Base-by-base conservation (phyloP, 768 basidiomycete species). In the Lentinula sp. region DNA sequence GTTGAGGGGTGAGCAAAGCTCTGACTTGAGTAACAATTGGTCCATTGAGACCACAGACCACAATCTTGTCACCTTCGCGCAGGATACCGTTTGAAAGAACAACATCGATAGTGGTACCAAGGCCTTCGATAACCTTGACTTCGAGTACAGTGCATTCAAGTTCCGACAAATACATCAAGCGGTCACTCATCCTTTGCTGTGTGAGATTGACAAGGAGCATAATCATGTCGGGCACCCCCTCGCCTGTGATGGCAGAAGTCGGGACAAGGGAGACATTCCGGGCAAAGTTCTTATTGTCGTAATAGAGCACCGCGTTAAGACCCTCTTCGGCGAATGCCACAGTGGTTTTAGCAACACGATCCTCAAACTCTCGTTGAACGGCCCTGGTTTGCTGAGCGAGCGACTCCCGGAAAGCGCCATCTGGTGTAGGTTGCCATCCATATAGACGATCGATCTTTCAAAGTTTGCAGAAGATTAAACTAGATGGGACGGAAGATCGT, bases 221-320 rank as follows among this genome's bases (percentile, higher is more conserved):
- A 77, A 99, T 94, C 96, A 99, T 96, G 77, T 98, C 97, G 33
- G 97, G 97, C 10, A 99, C 83, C 72, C 97, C 97, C 76, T 99
- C 97, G 60, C 96, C 97, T 3, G 96, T 98, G 74, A 97, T 87
- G 37, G 97, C 97, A 59, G 97, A 98, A 4, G 96, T 98, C 35
- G 97, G 96, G 12, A 99, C 96, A 53, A 99, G 81, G 2, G 96
- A 98, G 62, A 99, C 95, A 66, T 93, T 95, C 62, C 90, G 84
- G 57, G 87, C 92, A 63, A 97, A 88, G 75, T 84, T 94, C 80
- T 93, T 96, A 85, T 99, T 99, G 55, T 98, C 91, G 76, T 98
- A 98, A 80, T 98, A 98, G 59, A 95, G 85, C 53, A 88, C 85
- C 51, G 97, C 86, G 73, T 99, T 99, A 66, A 98, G 78, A 56